Percentiles rank a stretch among this genome's conserved stretches.
Conservation (phyloP, 2,329 filamentous ascomycete genomes). For the Cordyceps cicadae region DNA sequence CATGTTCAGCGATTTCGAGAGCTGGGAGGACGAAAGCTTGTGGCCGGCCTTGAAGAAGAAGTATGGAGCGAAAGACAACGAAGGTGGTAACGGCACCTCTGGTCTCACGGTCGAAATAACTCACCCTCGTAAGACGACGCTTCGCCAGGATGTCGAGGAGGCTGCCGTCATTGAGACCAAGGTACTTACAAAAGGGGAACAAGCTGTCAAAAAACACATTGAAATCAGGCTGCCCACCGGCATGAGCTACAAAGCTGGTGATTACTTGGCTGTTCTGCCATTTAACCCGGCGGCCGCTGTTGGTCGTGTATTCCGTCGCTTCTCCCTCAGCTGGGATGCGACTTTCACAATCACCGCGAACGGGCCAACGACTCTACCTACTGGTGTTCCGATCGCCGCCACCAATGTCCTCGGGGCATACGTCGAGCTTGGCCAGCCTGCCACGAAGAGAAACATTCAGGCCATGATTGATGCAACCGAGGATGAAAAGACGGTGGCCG, state of each 20-base stretch:
- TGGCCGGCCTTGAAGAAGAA: conserved; percentile 42
- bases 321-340: conserved; percentile 61
- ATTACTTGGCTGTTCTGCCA: conserved; percentile 68
- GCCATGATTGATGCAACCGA: conserved; percentile 40
- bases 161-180: conserved; percentile 48
- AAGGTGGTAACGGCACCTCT: conserved; percentile 9
- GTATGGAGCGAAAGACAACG: conserved; percentile 27
- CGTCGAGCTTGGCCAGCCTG: conserved; percentile 64
- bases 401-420: conserved; percentile 59
- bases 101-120: conserved; percentile 40
- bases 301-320: conserved; percentile 54
- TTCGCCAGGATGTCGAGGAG: conserved; percentile 57
- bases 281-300: conserved; percentile 58
- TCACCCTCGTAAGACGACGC: conserved; percentile 44
- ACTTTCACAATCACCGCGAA: conserved; percentile 52
- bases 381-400: conserved; percentile 48
- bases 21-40: conserved; percentile 53
- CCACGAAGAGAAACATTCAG: conserved; percentile 51
- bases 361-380: conserved; percentile 45
- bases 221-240: conserved; percentile 59
- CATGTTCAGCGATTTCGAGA: conserved; percentile 60
- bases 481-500: conserved; percentile 33
- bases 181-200: conserved; percentile 38
- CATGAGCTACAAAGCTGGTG: conserved; percentile 61
- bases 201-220: conserved; percentile 54